Percentiles rank a stretch among this genome's conserved stretches.
Evolutionary conservation across 129 eudicot species (phyloP).

Genomic region (Centella asiatica): DNA sequence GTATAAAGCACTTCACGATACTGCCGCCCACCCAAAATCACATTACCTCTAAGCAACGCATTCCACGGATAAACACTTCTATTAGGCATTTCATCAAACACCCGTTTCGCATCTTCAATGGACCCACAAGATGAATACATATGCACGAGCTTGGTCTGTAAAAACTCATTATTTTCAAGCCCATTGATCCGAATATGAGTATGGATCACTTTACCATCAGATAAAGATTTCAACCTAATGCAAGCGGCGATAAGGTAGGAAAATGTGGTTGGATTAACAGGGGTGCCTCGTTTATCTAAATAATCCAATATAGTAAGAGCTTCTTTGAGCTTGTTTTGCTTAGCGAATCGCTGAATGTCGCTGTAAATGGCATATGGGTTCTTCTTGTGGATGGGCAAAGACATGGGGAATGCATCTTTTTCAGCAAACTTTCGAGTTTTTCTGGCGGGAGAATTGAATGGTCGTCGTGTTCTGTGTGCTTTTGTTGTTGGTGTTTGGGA

Average conservation of each 20-base stretch:
- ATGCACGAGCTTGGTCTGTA: constrained; percentile 52
- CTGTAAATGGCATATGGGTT: constrained; percentile 63
- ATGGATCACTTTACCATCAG: constrained; percentile 41
- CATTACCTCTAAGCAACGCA: constrained; percentile 81
- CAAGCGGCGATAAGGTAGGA: constrained; percentile 52
- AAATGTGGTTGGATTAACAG: constrained; percentile 70
- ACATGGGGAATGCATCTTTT: constrained; percentile 42
- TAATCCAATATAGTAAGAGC: constrained; percentile 65
- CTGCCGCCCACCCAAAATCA: constrained; percentile 51
- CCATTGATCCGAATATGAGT: constrained; percentile 60
- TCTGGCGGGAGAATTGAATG: constrained; percentile 2
- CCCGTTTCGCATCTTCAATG: constrained; percentile 45
- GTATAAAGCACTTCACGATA: constrained; percentile 36
- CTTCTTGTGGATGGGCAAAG: constrained; percentile 47
- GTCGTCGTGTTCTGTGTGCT: constrained; percentile 9
- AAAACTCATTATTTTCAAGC: constrained; percentile 54
- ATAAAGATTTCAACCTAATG: constrained; percentile 39
- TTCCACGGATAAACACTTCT: constrained; percentile 75
- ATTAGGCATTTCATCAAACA: constrained; percentile 52
- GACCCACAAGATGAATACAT: constrained; percentile 70
- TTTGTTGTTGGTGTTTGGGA: constrained; percentile 13
- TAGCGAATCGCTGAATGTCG: constrained; percentile 57
- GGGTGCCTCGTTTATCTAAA: constrained; percentile 58
- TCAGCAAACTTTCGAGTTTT: constrained; percentile 15
- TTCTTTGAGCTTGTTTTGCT: constrained; percentile 57